Evolutionary conservation across 495 filamentous ascomycete species (phyloP).

Genomic region (Podospora comata): DNA sequence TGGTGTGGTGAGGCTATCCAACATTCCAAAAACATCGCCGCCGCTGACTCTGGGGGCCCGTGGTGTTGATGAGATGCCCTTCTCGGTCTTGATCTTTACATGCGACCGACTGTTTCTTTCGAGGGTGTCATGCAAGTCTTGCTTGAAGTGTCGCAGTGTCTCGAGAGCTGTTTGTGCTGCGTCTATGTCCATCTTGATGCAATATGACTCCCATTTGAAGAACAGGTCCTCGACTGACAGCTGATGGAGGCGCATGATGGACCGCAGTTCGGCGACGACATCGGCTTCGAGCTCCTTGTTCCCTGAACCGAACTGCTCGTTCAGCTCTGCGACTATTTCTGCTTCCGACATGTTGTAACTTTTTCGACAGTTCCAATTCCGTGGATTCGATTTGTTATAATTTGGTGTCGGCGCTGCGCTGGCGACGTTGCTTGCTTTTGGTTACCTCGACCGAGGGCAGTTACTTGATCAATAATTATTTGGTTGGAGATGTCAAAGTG

Average conservation of each 20-base stretch:
- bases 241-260: conserved; percentile 76
- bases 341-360: conserved; percentile 47
- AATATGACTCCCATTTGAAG: conserved; percentile 98
- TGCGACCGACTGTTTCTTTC: conserved; percentile 63
- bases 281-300: conserved; percentile 58
- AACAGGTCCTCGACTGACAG: conserved; percentile 78
- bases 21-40: conserved; percentile 80
- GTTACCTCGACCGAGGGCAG: background rate
- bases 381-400: conserved; percentile 20
- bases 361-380: conserved; percentile 5
- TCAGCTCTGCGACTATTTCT: conserved; percentile 54
- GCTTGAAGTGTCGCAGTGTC: conserved; percentile 72
- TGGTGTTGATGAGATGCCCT: conserved; percentile 62
- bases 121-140: conserved; percentile 77
- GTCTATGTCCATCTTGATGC: conserved; percentile 80
- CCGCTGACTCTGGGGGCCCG: conserved; percentile 45
- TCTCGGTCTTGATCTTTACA: conserved; percentile 54
- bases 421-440: background rate
- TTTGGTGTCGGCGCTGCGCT: background rate
- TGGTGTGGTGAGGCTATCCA: conserved; percentile 78
- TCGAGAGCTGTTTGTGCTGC: conserved; percentile 67
- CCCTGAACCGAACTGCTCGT: conserved; percentile 62
- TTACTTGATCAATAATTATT: conserved; percentile 5
- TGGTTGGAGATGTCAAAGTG: conserved; percentile 6
- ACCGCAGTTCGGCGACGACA: conserved; percentile 72